Percentiles rank a stretch among this genome's conserved stretches.
Evolutionary conservation across 495 filamentous ascomycete species (phyloP).

Genomic region (Friedmanniomyces simplex): DNA sequence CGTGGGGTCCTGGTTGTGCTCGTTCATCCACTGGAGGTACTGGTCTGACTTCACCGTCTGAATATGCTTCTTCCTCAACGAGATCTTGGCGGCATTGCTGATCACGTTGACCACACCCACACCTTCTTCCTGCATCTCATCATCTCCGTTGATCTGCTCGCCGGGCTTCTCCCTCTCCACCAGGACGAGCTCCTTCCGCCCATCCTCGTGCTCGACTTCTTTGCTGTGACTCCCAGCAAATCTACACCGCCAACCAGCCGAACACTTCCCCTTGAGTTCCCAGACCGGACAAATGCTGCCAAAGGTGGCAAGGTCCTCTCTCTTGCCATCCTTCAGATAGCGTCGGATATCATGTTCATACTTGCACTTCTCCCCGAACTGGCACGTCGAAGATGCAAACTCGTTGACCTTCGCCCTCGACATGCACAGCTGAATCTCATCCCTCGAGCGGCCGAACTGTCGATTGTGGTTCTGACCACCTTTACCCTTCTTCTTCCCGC

Average conservation of each 20-base stretch:
- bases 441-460: conserved; percentile 70
- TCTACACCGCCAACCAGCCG: conserved; percentile 84
- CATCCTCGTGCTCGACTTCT: conserved; percentile 63
- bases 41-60: conserved; percentile 58
- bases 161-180: conserved; percentile 38
- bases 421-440: conserved; percentile 67
- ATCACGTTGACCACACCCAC: conserved; percentile 68
- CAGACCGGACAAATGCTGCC: conserved; percentile 69
- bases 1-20: conserved; percentile 44
- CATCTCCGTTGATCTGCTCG: conserved; percentile 12
- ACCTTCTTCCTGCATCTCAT: conserved; percentile 31
- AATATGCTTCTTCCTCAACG: conserved; percentile 56
- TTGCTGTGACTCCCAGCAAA: conserved; percentile 72
- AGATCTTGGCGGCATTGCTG: conserved; percentile 51
- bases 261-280: conserved; percentile 63
- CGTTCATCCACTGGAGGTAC: conserved; percentile 65
- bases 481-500: conserved; percentile 44
- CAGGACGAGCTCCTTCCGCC: conserved; percentile 69
- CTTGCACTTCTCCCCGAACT: conserved; percentile 65
- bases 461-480: conserved; percentile 76
- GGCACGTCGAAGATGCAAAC: conserved; percentile 62
- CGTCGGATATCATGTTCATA: conserved; percentile 71
- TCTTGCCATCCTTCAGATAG: conserved; percentile 75
- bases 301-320: conserved; percentile 65
- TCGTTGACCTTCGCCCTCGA: conserved; percentile 56